Evolutionary conservation across 169 alveolate genomes (phyloP), one percentile per base, ranked within the genome.

Genomic region (Perkinsus olseni): DNA sequence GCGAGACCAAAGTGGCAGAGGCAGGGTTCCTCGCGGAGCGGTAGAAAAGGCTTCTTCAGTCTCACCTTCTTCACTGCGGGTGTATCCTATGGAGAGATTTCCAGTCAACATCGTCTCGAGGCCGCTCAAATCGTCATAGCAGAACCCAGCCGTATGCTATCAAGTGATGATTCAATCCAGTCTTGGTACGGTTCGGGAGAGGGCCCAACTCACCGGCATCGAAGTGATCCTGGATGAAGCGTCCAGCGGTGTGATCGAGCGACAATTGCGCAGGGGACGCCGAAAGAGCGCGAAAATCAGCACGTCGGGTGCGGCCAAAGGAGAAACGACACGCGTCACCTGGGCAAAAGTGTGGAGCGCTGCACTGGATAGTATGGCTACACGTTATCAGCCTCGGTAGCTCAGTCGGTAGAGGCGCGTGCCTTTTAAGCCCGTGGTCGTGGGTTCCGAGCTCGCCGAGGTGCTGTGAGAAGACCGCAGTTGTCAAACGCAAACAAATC

Each of bases 381-480:
- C 50, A 11, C 50, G 3, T 6, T 45, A 17, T 45, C 17, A 45
- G 62, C 17, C 62, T 45, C 62, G 62, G 62, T 97, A 97, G 98
- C 99, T 97, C 99, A 97, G 99, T 97, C 97, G 99, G 99, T 97
- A 98, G 99, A 98, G n/a, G 99, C 99, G 99, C 99, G 98, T 97
- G 99, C 97, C 99, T 98, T 98, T 98, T 98, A 98, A 98, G 97
- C 99, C 97, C 98, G 99, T 98, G 99, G 99, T 97, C 99, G 97
- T 98, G 99, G 99, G 99, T 98, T 97, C 99, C 99, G 97, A 97
- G 99, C 99, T 99, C 99, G 97, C n/a, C n/a, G n/a, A n/a, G n/a
- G n/a, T n/a, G n/a, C n/a, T n/a, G n/a, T n/a, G n/a, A n/a, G n/a
- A n/a, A n/a, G n/a, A n/a, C n/a, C n/a, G n/a, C n/a, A n/a, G n/a